Evolutionary conservation across 768 basidiomycete species (phyloP).

Genomic region (Pleurotus pulmonarius): DNA sequence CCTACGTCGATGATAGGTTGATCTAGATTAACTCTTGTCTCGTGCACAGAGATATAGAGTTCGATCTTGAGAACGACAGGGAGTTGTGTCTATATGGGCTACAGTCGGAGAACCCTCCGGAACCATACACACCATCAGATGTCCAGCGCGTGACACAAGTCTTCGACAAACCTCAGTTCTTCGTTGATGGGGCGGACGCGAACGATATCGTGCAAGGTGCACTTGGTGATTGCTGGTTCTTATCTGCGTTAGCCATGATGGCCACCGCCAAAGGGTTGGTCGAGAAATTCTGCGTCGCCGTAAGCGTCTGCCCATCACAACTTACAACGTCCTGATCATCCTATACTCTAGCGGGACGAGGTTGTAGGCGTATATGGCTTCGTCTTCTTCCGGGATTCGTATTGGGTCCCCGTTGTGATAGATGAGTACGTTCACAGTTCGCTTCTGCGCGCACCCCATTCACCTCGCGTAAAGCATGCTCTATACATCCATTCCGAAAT

Average conservation of each 20-base stretch:
- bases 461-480: conserved; percentile 33
- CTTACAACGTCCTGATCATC: background rate
- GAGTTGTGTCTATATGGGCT: conserved; percentile 37
- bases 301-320: conserved; percentile 19
- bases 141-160: conserved; percentile 47
- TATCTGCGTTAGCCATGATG: conserved; percentile 48
- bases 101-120: background rate
- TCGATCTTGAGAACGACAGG: conserved; percentile 44
- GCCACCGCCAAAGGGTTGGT: conserved; percentile 39
- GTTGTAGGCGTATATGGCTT: conserved; percentile 56
- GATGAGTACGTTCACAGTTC: conserved; percentile 42
- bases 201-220: conserved; percentile 46
- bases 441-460: background rate
- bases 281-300: conserved; percentile 50
- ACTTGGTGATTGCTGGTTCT: conserved; percentile 53
- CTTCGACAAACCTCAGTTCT: conserved; percentile 49
- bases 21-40: background rate
- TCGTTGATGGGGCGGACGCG: conserved; percentile 37
- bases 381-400: conserved; percentile 49
- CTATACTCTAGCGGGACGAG: conserved; percentile 37
- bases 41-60: conserved; percentile 47
- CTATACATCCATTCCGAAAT: conserved; percentile 47
- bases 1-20: background rate
- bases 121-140: conserved; percentile 28
- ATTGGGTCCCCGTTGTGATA: conserved; percentile 51